Evolutionary conservation across 2,329 filamentous ascomycete genomes (phyloP).

Genomic region (Colletotrichum sp.): DNA sequence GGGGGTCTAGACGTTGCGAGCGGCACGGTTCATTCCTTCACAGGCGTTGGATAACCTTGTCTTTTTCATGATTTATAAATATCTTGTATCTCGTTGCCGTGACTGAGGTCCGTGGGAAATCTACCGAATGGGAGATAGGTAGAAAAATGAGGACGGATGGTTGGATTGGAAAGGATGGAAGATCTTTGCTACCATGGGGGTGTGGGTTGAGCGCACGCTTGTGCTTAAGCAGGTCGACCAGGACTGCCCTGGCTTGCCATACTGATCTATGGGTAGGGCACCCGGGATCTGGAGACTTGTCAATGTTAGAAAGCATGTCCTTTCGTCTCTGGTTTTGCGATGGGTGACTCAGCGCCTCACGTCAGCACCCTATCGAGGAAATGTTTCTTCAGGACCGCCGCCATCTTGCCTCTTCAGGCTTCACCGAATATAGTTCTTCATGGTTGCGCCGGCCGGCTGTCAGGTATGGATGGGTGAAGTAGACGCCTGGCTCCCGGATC

Average conservation of each 20-base stretch:
- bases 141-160: not conserved
- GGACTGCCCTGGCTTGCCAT: not conserved
- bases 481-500: not conserved
- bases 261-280: not conserved
- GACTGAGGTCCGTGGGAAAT: not conserved
- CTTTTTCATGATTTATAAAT: not conserved
- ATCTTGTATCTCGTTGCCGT: not conserved
- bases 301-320: not conserved
- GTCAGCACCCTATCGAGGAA: slow-evolving; percentile 6
- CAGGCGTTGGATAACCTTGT: not conserved
- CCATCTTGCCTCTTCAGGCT: not conserved
- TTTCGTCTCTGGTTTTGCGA: not conserved
- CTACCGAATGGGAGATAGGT: not conserved
- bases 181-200: not conserved
- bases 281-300: not conserved
- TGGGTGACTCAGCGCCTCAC: slow-evolving; percentile 9
- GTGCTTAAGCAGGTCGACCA: not conserved
- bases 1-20: not conserved
- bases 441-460: not conserved
- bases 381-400: not conserved
- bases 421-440: not conserved
- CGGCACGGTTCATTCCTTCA: not conserved
- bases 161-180: not conserved
- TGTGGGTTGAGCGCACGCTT: not conserved
- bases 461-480: not conserved